A percentile compares a stretch with the other conserved stretches of the same genome.
phyloP scores from a whole-genome alignment of 129 eudicot species.

The Flaveria brownii region DNA sequence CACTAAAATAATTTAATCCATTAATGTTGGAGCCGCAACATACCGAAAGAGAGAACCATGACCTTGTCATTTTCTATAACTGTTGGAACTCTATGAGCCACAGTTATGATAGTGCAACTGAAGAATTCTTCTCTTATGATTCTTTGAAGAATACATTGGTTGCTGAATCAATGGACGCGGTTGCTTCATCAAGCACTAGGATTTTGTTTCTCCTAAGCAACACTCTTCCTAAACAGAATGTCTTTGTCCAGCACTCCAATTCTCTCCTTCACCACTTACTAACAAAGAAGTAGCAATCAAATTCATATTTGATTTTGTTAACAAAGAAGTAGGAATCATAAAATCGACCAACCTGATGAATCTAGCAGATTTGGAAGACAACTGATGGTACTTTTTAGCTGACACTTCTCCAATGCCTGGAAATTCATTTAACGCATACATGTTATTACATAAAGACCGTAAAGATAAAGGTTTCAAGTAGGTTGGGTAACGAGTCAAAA shows the following conservation, averaged over 20 bases:
- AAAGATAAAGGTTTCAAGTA: not conserved
- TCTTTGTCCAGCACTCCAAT: conserved; percentile 85
- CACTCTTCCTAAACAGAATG: conserved; percentile 74
- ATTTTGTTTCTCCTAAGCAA: conserved; percentile 59
- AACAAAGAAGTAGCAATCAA: not conserved
- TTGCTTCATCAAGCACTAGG: conserved; percentile 89
- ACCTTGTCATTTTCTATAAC: conserved; percentile 81
- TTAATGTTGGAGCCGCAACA: not conserved
- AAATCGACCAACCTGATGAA: conserved; percentile 56
- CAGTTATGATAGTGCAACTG: conserved; percentile 62
- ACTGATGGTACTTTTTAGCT: conserved; percentile 60
- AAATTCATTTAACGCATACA: not conserved
- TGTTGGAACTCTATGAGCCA: conserved; percentile 85
- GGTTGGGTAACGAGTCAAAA: not conserved
- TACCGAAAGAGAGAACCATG: conserved; percentile 75
- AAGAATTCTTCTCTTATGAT: conserved; percentile 64
- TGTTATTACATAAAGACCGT: not conserved
- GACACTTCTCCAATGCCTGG: conserved; percentile 84
- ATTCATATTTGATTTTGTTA: not conserved
- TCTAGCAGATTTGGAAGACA: conserved; percentile 70
- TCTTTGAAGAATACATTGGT: conserved; percentile 66
- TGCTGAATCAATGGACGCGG: conserved; percentile 78
- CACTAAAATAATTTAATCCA: not conserved
- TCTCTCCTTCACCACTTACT: conserved; percentile 59
- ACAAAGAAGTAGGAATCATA: not conserved